A percentile compares a stretch with the other conserved stretches of the same genome.
phyloP scores from a whole-genome alignment of 2,329 filamentous ascomycete species.

The Clarireedia homoeocarpa region DNA sequence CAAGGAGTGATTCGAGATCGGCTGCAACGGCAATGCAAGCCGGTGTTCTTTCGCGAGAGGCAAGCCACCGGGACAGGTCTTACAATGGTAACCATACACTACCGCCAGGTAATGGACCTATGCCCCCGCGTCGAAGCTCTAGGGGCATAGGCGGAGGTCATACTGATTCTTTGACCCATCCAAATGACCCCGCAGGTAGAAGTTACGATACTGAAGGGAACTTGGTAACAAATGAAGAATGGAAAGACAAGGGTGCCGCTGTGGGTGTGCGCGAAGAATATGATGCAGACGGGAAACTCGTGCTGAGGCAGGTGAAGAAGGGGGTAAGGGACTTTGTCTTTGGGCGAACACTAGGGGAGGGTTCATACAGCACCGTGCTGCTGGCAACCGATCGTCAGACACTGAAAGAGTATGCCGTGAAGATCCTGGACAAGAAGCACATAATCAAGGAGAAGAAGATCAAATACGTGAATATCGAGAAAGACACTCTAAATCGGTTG shows the following conservation, averaged over 20 bases:
- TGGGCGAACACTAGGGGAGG: constrained; percentile 82
- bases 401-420: constrained; percentile 93
- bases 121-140: constrained; percentile 71
- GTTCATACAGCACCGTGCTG: constrained; percentile 94
- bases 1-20: constrained; percentile 53
- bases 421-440: constrained; percentile 94
- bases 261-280: constrained; percentile 74
- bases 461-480: constrained; percentile 99
- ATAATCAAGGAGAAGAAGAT: constrained; percentile 99
- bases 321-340: constrained; percentile 96
- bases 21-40: constrained; percentile 50
- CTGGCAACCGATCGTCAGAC: constrained; percentile 90
- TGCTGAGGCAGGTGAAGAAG: constrained; percentile 85
- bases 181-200: constrained; percentile 27
- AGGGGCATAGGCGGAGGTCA: constrained; percentile 58
- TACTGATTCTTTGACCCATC: constrained; percentile 25
- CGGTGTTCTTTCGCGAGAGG: constrained; percentile 57
- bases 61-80: constrained; percentile 59
- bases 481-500: constrained; percentile 90
- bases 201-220: constrained; percentile 51
- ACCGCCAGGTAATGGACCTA: constrained; percentile 47
- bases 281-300: constrained; percentile 74
- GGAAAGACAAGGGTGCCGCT: constrained; percentile 92
- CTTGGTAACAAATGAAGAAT: constrained; percentile 69
- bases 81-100: constrained; percentile 53